Conservation (phyloP, 345 rosid species). For the Geranium brycei region DNA sequence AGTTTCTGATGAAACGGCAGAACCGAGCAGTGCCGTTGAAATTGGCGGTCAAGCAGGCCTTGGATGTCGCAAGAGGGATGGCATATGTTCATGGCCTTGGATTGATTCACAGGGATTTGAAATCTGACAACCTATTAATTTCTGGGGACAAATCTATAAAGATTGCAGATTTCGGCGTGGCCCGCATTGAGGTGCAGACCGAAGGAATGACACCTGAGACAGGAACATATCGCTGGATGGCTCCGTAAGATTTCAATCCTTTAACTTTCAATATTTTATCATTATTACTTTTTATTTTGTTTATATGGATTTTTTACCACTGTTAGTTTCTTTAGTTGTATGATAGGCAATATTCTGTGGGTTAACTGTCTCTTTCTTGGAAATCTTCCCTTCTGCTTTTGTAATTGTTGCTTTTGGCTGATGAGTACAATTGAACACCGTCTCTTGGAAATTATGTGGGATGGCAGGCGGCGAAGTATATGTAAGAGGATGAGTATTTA, state of each 20-base stretch:
- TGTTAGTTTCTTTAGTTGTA: background rate
- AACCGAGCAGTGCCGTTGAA: conserved; percentile 25
- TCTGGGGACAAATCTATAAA: conserved; percentile 29
- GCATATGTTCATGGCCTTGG: conserved; percentile 28
- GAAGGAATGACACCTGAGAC: conserved; percentile 44
- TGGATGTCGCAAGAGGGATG: conserved; percentile 41
- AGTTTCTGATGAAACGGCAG: conserved; percentile 24
- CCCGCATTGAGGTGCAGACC: conserved; percentile 36
- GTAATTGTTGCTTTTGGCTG: background rate
- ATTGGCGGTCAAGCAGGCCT: conserved; percentile 33
- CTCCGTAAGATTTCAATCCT: conserved; percentile 26
- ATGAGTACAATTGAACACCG: background rate
- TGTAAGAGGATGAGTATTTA: too few relatives aligned
- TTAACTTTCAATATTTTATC: background rate
- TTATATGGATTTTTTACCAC: background rate
- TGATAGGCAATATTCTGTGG: background rate
- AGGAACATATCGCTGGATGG: conserved; percentile 45
- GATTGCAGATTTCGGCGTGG: conserved; percentile 42
- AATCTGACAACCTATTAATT: conserved; percentile 33
- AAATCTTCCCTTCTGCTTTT: background rate
- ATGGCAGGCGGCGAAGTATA: background rate
- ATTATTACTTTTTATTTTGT: background rate
- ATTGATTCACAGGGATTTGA: conserved; percentile 31
- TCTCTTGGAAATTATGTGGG: background rate
- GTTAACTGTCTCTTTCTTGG: background rate